Evolutionary conservation across 345 rosid species (phyloP).

Genomic region (Populus deltoides): DNA sequence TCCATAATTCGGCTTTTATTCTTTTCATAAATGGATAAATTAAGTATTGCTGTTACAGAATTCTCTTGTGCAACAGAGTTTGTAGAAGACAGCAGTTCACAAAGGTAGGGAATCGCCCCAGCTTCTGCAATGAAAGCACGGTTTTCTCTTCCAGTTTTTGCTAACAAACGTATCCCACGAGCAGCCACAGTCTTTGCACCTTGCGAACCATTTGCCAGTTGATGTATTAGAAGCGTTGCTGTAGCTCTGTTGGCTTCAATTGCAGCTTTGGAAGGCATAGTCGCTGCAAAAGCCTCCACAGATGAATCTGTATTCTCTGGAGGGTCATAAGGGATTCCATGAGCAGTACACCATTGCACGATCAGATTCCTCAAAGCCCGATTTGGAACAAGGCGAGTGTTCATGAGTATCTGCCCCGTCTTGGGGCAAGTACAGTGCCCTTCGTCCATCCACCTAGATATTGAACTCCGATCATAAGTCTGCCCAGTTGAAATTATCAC

Average conservation of each 20-base stretch:
- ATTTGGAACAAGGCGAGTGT: background rate
- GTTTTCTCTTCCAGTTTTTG: constrained; percentile 89
- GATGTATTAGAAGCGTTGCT: constrained; percentile 58
- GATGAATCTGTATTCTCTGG: constrained; percentile 50
- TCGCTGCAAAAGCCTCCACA: constrained; percentile 47
- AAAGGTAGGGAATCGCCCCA: constrained; percentile 78
- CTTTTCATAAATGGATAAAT: constrained; percentile 78
- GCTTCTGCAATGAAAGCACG: constrained; percentile 84
- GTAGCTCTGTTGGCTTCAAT: constrained; percentile 80
- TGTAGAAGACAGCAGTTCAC: constrained; percentile 53
- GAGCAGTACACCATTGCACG: constrained; percentile 75
- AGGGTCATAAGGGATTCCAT: constrained; percentile 57
- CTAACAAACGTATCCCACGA: constrained; percentile 70
- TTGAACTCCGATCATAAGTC: background rate
- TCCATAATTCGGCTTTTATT: constrained; percentile 83
- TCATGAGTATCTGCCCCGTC: background rate
- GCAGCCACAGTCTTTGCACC: constrained; percentile 69
- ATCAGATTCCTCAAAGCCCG: constrained; percentile 25
- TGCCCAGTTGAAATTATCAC: background rate
- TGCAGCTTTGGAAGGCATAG: constrained; percentile 72
- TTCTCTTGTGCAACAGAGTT: constrained; percentile 79
- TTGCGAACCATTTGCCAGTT: constrained; percentile 63
- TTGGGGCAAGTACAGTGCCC: background rate
- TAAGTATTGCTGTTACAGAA: constrained; percentile 87
- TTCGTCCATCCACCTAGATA: background rate